phyloP scores from a whole-genome alignment of 768 basidiomycete genomes.

The Lentinula boryana region DNA sequence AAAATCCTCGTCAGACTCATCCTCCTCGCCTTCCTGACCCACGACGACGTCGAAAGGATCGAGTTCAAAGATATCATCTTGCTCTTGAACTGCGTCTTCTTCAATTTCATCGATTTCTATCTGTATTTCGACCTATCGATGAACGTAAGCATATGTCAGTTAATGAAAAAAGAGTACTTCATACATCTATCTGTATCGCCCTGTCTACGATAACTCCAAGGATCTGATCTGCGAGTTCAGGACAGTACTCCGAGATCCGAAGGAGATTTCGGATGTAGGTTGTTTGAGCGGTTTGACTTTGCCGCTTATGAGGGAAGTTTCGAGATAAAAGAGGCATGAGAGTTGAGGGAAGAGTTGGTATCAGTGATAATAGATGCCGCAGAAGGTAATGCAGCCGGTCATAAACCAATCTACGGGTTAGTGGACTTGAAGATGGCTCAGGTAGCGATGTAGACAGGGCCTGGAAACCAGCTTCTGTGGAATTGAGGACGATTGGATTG shows the following conservation, averaged over 20 bases:
- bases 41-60: constrained; percentile 85
- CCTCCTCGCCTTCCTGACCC: constrained; percentile 65
- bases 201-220: constrained; percentile 86
- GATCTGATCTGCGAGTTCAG: constrained; percentile 79
- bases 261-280: constrained; percentile 91
- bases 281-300: constrained; percentile 69
- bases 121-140: constrained; percentile 84
- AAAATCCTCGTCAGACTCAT: constrained; percentile 46
- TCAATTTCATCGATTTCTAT: constrained; percentile 92
- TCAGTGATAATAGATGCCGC: constrained; percentile 79
- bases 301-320: constrained; percentile 92
- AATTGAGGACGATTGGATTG: constrained; percentile 6
- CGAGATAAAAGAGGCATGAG: constrained; percentile 79
- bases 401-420: constrained; percentile 81
- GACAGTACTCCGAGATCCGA: constrained; percentile 78
- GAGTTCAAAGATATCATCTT: constrained; percentile 59
- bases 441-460: constrained; percentile 50
- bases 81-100: constrained; percentile 48
- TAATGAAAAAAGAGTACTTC: neutral
- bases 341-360: constrained; percentile 87
- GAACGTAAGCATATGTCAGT: neutral
- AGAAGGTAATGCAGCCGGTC: constrained; percentile 83
- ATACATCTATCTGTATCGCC: constrained; percentile 92
- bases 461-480: constrained; percentile 66
- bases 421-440: constrained; percentile 59